Base-by-base conservation (phyloP, 805 yeast species). In the Wickerhamiella musiphila region DNA sequence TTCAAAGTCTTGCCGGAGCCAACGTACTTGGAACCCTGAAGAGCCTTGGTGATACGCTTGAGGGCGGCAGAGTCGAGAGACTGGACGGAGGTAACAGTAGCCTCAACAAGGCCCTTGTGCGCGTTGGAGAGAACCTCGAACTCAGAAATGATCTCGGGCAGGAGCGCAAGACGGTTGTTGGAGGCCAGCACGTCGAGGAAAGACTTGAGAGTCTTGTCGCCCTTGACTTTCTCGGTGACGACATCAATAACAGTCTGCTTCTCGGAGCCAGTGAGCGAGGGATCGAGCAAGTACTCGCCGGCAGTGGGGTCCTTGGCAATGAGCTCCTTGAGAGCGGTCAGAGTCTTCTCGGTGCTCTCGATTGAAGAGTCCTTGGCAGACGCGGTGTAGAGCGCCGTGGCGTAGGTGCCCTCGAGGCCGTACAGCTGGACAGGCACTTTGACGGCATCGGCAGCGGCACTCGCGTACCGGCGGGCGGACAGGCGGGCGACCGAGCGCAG, bases 381-480 rank as follows among this genome's bases (percentile, higher is more conserved):
- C 15, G 96, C 95, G 34, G 84, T 66, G 71, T 74, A 86, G 40
- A 90, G 69, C 31, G 98, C 94, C 36, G 82, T 69, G 47, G 96
- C 98, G 60, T 86, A 86, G 43, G 96, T 83, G 54, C 96, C 98
- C 47, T 84, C 95, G 46, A 86, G 63, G 43, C 96, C 96, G 52
- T 70, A 86, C 56, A 86, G 68, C 68, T 83, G 94, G 42, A 86
- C 78, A 35, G 96, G 95, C 33, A 92, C 83, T 59, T 73, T 75
- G 51, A 68, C 69, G 18, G 19, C 11, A n/a, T n/a, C n/a, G 12
- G 21, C 23, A 4, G 17, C 23, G 23, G 23, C 18, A n/a, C 21
- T 22, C 13, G 27, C 32, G 22, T 18, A 29, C 16, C 21, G 15
- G 28, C 27, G 27, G 21, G 11, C 4, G n/a, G 23, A 23, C 30